Percentiles rank a stretch among this genome's conserved stretches.
phyloP scores from a whole-genome alignment of 495 filamentous ascomycete species.

The Talaromyces proteolyticus region DNA sequence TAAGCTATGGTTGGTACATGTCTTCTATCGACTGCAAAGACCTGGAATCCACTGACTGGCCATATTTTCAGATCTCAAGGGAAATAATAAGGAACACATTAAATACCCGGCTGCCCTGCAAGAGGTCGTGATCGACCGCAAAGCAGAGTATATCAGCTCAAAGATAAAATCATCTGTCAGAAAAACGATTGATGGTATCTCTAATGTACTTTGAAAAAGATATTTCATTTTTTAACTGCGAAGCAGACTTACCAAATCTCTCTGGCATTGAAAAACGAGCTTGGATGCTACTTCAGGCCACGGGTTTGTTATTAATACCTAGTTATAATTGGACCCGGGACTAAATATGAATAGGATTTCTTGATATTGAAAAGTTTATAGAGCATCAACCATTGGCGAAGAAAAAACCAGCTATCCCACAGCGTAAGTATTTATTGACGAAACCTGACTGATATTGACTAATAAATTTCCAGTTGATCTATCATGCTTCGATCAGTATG shows the following conservation, averaged over 20 bases:
- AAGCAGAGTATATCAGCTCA: background rate
- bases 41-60: background rate
- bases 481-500: background rate
- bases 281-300: slow-evolving; percentile 17
- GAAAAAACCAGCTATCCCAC: slow-evolving; percentile 17
- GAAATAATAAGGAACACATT: background rate
- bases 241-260: slow-evolving; percentile 2
- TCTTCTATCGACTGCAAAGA: background rate
- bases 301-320: slow-evolving; percentile 11
- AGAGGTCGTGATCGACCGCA: background rate
- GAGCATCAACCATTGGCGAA: slow-evolving; percentile 20
- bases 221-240: background rate
- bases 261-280: slow-evolving; percentile 9
- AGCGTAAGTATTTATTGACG: background rate
- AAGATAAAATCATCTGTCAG: background rate
- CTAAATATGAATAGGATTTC: slow-evolving; percentile 2
- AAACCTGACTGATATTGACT: background rate
- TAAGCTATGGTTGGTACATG: slow-evolving; percentile 3
- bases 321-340: background rate
- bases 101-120: background rate
- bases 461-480: background rate
- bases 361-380: slow-evolving; percentile 32
- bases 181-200: slow-evolving; percentile 6
- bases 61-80: background rate
- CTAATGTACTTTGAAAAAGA: no score